These are phyloP conservation scores for Aspergillus heteromorphus DNA, from an alignment of 495 filamentous ascomycete species.

Conservation along the genomic window DNA sequence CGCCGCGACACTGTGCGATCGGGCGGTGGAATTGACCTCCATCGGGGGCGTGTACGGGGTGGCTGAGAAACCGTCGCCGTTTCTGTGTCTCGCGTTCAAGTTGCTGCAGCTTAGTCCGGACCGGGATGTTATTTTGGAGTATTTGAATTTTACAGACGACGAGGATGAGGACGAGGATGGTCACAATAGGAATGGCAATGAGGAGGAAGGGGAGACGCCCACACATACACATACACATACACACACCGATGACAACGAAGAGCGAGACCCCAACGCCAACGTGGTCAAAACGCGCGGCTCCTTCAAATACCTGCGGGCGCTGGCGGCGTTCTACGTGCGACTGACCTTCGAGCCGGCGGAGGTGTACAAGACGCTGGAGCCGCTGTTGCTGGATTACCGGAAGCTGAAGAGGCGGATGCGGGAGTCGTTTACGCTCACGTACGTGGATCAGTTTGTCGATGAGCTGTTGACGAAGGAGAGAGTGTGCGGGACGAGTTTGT, in stretches of 20 bases:
- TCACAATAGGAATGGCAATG: constrained; percentile 3
- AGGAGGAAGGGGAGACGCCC: too few species aligned
- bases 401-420: constrained; percentile 74
- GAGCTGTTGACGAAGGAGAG: constrained; percentile 84
- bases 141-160: constrained; percentile 57
- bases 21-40: constrained; percentile 74
- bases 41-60: constrained; percentile 84
- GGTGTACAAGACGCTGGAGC: constrained; percentile 76
- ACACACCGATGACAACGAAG: too few species aligned
- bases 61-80: constrained; percentile 79
- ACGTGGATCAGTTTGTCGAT: constrained; percentile 91
- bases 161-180: constrained; percentile 20
- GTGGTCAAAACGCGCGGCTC: constrained; percentile 54
- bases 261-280: too few species aligned
- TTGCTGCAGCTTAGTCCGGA: constrained; percentile 80
- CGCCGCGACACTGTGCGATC: constrained; percentile 82
- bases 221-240: too few species aligned
- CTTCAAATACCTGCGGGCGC: constrained; percentile 83
- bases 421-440: constrained; percentile 65
- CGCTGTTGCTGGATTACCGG: constrained; percentile 72
- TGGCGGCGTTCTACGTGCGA: constrained; percentile 91
- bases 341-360: constrained; percentile 79
- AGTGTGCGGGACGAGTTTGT: constrained; percentile 85
- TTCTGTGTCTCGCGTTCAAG: constrained; percentile 94
- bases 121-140: constrained; percentile 73